Evolutionary conservation across 768 basidiomycete species (phyloP), one percentile per base, ranked within the genome.

Genomic region (Tremella fuciformis): DNA sequence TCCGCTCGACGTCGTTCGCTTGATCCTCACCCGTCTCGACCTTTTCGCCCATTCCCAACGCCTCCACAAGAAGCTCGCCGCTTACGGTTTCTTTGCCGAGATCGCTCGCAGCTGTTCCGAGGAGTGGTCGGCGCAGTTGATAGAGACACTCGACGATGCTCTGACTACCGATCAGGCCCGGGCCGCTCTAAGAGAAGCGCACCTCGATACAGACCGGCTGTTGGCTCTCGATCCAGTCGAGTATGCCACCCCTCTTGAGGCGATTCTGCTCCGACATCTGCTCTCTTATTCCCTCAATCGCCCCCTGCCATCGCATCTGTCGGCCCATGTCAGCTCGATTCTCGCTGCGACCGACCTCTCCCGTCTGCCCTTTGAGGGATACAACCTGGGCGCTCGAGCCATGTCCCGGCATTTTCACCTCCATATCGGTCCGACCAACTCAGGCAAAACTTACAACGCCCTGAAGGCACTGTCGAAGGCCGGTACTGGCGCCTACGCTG

Each of bases 381-480:
- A 65, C 13, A 57, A 64, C n/a, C 71, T 70, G 42, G 70, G 76
- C 40, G 57, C 58, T 0, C 84, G 94, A 9, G 68, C 75, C 11
- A 78, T 85, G 62, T 82, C 80, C 16, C 83, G 93, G 18, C 89
- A 86, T 65, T 80, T 98, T 66, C 87, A 93, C 74, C 86, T 98
- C 81, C 94, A 99, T 68, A 91, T 99, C 40, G 96, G 94, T 0
- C 96, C 96, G 0, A 98, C 96, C 21, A 99, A 98, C 76, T 90
- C 89, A 62, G 96, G 94, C 26, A 99, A 99, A 79, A 99, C 94
- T 0, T 86, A 98, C 71, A 86, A 88, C 69, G 96, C 94, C 0
- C 79, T 99, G 8, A 86, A 89, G 44, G 90, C 92, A 0, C 82
- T 99, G 1, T 88, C 91, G 0, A 84, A 85, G 3, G 85, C 92